Evolutionary conservation across 352 stramenopile species (phyloP).

Genomic region (Phytopythium boreale): DNA sequence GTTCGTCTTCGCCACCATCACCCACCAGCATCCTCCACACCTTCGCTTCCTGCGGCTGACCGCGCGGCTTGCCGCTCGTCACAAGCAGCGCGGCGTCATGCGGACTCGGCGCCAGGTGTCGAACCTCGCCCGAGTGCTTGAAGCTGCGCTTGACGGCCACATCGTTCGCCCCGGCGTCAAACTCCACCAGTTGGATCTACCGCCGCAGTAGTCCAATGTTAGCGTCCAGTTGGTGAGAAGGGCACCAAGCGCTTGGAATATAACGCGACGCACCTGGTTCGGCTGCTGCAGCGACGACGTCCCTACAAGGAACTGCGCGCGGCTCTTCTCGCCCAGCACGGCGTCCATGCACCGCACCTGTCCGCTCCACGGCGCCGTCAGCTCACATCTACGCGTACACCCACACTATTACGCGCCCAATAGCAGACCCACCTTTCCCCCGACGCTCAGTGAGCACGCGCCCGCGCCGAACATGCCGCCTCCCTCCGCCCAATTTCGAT

Average conservation of each 20-base stretch:
- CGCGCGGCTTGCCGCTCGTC: constrained; percentile 45
- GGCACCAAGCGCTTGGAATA: no score
- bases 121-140: constrained; percentile 41
- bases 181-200: constrained; percentile 64
- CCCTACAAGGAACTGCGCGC: constrained; percentile 62
- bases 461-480: constrained; percentile 26
- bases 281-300: constrained; percentile 56
- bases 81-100: constrained; percentile 45
- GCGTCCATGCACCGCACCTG: constrained; percentile 70
- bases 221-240: background rate
- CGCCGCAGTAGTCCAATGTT: background rate
- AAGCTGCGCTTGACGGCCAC: constrained; percentile 41
- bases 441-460: constrained; percentile 41
- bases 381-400: background rate
- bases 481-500: background rate
- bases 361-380: background rate
- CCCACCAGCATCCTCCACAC: constrained; percentile 46
- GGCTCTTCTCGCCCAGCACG: constrained; percentile 57
- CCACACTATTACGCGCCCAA: background rate
- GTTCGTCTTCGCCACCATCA: constrained; percentile 9
- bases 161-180: constrained; percentile 35
- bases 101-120: constrained; percentile 47
- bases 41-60: constrained; percentile 29
- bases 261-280: constrained; percentile 46
- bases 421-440: constrained; percentile 24